A percentile compares a stretch with the other conserved stretches of the same genome.
Evolutionary conservation across 345 rosid genomes (phyloP).

Genomic region (Abelmoschus esculentus): DNA sequence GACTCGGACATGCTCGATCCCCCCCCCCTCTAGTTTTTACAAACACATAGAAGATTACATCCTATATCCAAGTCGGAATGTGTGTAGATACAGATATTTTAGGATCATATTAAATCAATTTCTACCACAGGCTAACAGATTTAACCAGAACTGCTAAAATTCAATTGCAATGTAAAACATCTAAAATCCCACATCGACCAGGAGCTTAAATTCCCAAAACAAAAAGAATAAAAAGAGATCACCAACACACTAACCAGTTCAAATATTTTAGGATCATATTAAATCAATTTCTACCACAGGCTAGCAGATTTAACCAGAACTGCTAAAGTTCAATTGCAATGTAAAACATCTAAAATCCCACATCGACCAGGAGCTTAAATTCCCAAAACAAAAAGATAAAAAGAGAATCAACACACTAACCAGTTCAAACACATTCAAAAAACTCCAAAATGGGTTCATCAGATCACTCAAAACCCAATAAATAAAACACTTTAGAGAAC

Average conservation of each 20-base stretch:
- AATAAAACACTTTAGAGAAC: background rate
- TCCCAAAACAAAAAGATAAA: background rate
- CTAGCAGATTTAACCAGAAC: background rate
- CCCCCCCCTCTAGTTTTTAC: too few relatives aligned
- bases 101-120: too few relatives aligned
- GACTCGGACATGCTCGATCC: too few relatives aligned
- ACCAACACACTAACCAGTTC: background rate
- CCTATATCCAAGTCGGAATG: too few relatives aligned
- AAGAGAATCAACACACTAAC: background rate
- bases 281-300: too few relatives aligned
- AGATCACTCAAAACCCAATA: background rate
- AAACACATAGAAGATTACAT: too few relatives aligned
- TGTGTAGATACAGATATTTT: too few relatives aligned
- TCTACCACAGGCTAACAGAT: too few relatives aligned
- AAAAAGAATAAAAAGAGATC: background rate
- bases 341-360: background rate
- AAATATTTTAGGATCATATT: too few relatives aligned
- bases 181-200: background rate
- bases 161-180: background rate
- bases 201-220: background rate
- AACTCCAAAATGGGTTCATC: background rate
- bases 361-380: background rate
- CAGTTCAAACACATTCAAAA: background rate
- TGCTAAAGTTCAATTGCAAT: background rate
- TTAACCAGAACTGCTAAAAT: background rate